Conservation (phyloP, 2,329 filamentous ascomycete genomes). For the Monosporascus sp. region DNA sequence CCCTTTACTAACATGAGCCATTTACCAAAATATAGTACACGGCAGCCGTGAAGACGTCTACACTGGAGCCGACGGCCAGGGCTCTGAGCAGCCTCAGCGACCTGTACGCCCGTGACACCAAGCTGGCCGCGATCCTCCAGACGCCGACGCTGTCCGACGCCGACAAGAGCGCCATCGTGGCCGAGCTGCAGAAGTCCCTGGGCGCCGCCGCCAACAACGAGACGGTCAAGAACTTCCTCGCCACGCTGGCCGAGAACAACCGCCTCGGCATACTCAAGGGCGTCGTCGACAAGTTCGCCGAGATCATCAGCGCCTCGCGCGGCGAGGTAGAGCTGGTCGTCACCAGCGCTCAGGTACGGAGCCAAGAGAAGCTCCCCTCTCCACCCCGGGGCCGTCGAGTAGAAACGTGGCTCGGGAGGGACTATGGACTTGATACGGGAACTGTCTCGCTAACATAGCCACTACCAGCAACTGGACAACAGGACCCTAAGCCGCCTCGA, state of each 20-base stretch:
- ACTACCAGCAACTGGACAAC: conserved; percentile 69
- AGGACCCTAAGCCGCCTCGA: conserved; percentile 84
- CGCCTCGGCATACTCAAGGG: conserved; percentile 75
- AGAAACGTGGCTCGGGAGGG: too few relatives aligned
- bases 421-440: not conserved
- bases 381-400: too few relatives aligned
- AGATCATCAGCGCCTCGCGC: conserved; percentile 80
- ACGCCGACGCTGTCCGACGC: conserved; percentile 71
- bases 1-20: conserved; percentile 5
- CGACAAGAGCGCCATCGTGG: conserved; percentile 83
- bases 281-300: conserved; percentile 80
- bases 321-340: conserved; percentile 93
- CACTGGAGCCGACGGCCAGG: conserved; percentile 80
- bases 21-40: conserved; percentile 70
- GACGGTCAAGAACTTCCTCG: conserved; percentile 90
- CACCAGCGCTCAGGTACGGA: conserved; percentile 78
- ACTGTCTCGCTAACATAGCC: conserved; percentile 15
- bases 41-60: conserved; percentile 80
- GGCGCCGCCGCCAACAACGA: conserved; percentile 63
- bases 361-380: not conserved
- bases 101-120: conserved; percentile 75
- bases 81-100: conserved; percentile 66
- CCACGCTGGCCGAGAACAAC: conserved; percentile 93
- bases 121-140: conserved; percentile 69
- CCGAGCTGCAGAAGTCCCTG: conserved; percentile 81